Conservation (phyloP, 495 filamentous ascomycete genomes). For the Eremomyces bilateralis region DNA sequence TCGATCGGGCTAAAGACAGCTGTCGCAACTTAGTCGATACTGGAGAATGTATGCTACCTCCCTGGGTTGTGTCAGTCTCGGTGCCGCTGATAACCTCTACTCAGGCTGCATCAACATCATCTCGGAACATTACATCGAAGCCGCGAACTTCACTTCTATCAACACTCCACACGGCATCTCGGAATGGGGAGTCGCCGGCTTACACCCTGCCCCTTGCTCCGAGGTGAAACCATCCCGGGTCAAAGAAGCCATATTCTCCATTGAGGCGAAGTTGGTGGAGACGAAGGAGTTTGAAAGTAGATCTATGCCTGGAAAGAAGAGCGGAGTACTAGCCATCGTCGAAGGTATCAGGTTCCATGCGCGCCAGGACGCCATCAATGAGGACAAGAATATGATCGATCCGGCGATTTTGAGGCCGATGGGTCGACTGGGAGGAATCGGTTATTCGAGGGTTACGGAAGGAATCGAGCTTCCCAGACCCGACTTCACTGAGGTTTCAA, state of each 20-base stretch:
- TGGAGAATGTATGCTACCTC: slow-evolving; percentile 29
- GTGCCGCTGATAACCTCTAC: background rate
- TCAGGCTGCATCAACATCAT: slow-evolving; percentile 68
- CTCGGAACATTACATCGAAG: slow-evolving; percentile 65
- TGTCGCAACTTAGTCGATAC: slow-evolving; percentile 49
- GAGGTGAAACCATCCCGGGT: slow-evolving; percentile 54
- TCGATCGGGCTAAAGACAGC: slow-evolving; percentile 45
- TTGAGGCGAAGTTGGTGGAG: slow-evolving; percentile 60
- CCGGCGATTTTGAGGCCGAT: slow-evolving; percentile 47
- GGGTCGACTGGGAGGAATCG: slow-evolving; percentile 62
- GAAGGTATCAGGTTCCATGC: slow-evolving; percentile 83
- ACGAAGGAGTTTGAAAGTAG: slow-evolving; percentile 55
- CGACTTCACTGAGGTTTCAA: slow-evolving; percentile 32
- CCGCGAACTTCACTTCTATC: slow-evolving; percentile 58
- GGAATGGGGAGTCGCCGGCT: slow-evolving; percentile 63
- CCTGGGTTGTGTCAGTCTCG: background rate
- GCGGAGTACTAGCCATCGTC: slow-evolving; percentile 49
- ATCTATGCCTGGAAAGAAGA: slow-evolving; percentile 43
- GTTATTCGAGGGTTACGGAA: slow-evolving; percentile 49
- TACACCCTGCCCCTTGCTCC: slow-evolving; percentile 45
- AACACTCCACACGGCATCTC: slow-evolving; percentile 58
- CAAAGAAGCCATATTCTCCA: slow-evolving; percentile 55
- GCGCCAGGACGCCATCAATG: slow-evolving; percentile 69
- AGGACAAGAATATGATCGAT: slow-evolving; percentile 50
- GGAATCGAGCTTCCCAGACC: slow-evolving; percentile 61